Evolutionary conservation across 129 eudicot species (phyloP).

Genomic region (Flaveria brownii): DNA sequence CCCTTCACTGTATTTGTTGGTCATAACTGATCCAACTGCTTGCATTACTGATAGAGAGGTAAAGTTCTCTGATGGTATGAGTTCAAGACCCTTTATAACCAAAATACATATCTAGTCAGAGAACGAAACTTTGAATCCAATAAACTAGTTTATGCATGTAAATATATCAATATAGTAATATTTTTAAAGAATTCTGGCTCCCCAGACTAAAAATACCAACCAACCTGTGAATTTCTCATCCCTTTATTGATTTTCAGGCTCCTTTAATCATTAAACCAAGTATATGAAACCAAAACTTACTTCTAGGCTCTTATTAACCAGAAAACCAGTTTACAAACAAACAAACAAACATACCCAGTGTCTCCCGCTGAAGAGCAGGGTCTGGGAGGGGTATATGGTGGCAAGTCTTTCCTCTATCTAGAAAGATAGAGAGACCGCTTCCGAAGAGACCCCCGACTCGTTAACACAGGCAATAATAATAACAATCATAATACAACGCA

Average conservation of each 20-base stretch:
- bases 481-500: too few species aligned
- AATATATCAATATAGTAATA: neutral
- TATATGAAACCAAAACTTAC: neutral
- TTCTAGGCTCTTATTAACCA: neutral
- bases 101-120: conserved; percentile 16
- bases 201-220: neutral
- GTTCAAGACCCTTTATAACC: conserved; percentile 77
- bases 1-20: conserved; percentile 99
- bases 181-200: neutral
- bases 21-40: conserved; percentile 99
- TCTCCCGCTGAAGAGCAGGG: too few species aligned
- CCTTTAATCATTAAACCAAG: neutral
- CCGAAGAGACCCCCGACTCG: too few species aligned
- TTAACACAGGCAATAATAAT: too few species aligned
- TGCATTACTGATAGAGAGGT: conserved; percentile 98
- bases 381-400: too few species aligned
- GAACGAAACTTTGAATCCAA: neutral
- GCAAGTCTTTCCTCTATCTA: too few species aligned
- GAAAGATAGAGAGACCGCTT: too few species aligned
- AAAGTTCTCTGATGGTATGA: conserved; percentile 95
- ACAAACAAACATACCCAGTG: too few species aligned
- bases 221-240: neutral
- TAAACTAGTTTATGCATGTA: neutral
- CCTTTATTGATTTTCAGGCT: neutral
- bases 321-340: neutral